Evolutionary conservation across 192 early-diverging fungal genomes (phyloP), one percentile per base, ranked within the genome.

Genomic region (Coemansia sp.): DNA sequence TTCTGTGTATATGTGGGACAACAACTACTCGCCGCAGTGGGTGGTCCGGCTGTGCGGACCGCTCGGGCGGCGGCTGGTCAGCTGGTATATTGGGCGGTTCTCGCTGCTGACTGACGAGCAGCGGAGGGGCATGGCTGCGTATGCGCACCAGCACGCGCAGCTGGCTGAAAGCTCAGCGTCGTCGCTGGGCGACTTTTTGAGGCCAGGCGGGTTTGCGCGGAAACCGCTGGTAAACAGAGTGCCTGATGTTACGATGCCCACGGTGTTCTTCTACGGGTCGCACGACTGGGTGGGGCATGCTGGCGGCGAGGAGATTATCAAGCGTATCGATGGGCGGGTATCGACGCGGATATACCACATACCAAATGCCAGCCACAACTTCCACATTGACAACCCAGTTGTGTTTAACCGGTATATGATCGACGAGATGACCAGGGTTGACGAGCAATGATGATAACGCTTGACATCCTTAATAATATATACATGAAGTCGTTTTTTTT

Each of bases 201-300:
- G 87, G 1, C 92, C 92, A n/a, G 92, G 93, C 24, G 95, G 91
- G 3, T 93, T 87, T 84, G 91, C 94, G 10, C 85, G 91, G n/a
- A 79, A 76, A 22, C 94, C 95, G 42, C 86, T 97, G 9, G 79
- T 90, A 36, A 68, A 89, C 62, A 84, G 91, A 8, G 67, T 95
- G 4, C 67, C 71, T 7, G 67, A 74, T n/a, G 71, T 95, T 10
- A 75, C 71, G 12, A 88, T 95, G 89, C 94, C 93, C 11, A 90
- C 88, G 0, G 85, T 86, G 27, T 93, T 95, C 71, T 76, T 92
- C 65, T 92, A 94, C 65, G 92, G 92, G 10, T 77, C 78, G 36
- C 71, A 81, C 38, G 95, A 97, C 85, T 97, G 95, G 95, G 94
- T 97, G 90, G 93, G 95, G 71, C 89, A 88, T 71, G 74, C 77